Evolutionary conservation across 2,329 filamentous ascomycete species (phyloP), one percentile per base, ranked within the genome.

Genomic region (Fusarium acutatum): DNA sequence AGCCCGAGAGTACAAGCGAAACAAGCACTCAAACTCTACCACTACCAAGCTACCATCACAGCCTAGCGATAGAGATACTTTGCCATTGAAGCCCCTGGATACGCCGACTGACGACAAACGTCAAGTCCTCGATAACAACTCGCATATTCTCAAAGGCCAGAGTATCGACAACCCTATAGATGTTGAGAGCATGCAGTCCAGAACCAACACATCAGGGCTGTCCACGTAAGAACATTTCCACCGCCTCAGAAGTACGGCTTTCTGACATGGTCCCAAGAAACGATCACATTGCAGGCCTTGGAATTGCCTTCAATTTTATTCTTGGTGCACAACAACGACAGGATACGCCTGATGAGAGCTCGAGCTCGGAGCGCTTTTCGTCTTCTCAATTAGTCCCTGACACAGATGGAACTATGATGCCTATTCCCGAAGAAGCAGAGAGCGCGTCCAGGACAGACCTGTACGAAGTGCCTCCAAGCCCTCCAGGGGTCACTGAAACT

Each of bases 1-100:
- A 7, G 71, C 40, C 13, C 35, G 24, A 7, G 71, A 73, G 26
- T 46, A 44, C 6, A 73, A 74, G 6, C 71, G 71, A 24, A 10
- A 47, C 13, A 54, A 44, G 7, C 10, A 24, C 1, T 24, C 47
- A n/a, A n/a, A 8, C 1, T n/a, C 54, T 22, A 17, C 28, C 10
- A 0, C 1, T 22, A 9, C 40, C 17, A 34, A 59, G 4, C 24
- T 28, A 0, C 5, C 24, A 24, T 28, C 30, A 9, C 41, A 26
- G 8, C 22, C 46, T 22, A 40, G 15, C 20, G 9, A 41, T 18
- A 5, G 22, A 14, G 28, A 49, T 28, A 14, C 22, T 24, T 32
- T 22, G 18, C 46, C 46, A 32, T 32, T 32, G 24, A 13, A 49
- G 15, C 46, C 22, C 28, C 28, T 12, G 28, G 22, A 49, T 22